phyloP scores from a whole-genome alignment of 495 filamentous ascomycete species.

The Penicillium subrubescens region DNA sequence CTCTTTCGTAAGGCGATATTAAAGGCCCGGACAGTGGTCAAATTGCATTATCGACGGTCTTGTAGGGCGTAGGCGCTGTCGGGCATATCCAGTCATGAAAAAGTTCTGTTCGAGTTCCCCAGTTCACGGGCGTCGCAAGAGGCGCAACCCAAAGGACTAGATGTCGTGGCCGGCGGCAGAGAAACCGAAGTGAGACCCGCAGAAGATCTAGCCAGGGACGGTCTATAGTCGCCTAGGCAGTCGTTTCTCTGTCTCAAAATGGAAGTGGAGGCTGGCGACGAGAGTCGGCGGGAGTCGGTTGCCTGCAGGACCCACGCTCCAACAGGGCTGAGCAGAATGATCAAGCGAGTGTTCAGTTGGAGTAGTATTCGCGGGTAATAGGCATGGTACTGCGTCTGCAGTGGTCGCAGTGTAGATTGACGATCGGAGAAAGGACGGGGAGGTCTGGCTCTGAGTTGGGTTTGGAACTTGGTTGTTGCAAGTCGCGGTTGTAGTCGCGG shows the following conservation, averaged over 20 bases:
- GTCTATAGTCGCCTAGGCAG: background rate
- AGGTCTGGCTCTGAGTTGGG: background rate
- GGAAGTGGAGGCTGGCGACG: constrained; percentile 1
- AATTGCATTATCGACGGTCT: constrained; percentile 26
- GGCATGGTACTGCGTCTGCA: constrained; percentile 8
- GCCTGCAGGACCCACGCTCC: constrained; percentile 21
- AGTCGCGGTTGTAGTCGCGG: constrained; percentile 6
- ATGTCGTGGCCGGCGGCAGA: background rate
- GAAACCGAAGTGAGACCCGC: constrained; percentile 1
- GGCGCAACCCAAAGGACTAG: constrained; percentile 5
- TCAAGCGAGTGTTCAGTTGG: constrained; percentile 7
- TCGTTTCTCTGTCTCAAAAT: background rate
- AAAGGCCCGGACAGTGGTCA: constrained; percentile 6
- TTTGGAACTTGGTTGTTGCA: background rate
- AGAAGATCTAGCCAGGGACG: background rate
- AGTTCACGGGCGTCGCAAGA: constrained; percentile 5
- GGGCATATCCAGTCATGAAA: constrained; percentile 22
- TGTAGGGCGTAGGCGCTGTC: constrained; percentile 11
- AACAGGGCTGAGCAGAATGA: constrained; percentile 22
- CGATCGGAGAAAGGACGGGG: constrained; percentile 1
- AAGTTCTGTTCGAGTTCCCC: constrained; percentile 1
- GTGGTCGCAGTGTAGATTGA: background rate
- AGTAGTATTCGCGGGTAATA: constrained; percentile 1
- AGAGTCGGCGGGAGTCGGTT: constrained; percentile 21
- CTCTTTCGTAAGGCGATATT: constrained; percentile 6